Evolutionary conservation across 768 basidiomycete species (phyloP), one percentile per base, ranked within the genome.

Genomic region (Serendipita sp.): DNA sequence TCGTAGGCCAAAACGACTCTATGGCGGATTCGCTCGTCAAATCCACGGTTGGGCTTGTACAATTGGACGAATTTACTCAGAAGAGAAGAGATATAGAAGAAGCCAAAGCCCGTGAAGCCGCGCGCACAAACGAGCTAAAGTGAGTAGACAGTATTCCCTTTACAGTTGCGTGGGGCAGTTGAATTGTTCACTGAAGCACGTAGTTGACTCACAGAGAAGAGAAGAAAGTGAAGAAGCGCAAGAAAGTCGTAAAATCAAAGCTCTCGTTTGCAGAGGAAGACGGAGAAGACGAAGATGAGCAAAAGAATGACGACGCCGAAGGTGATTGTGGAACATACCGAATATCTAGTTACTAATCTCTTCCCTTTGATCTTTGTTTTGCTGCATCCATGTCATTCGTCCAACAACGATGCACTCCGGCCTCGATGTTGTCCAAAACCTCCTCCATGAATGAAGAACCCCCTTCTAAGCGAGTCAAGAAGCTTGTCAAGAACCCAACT

Each of bases 11-110:
- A 73, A 84, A 90, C 75, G 94, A 97, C 72, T 91, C 89, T 3
- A 85, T 96, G 80, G 95, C 97, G 73, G 95, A 97, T 66, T 81
- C 84, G 4, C 80, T 98, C 62, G 96, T 95, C 79, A 80, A 91
- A 67, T 86, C 80, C 58, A 98, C 95, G 1, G 84, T 98, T 48
- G 95, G 95, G 68, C 81, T 98, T 16, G 94, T 97, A 2, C 83
- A 79, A 65, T 79, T 97, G 4, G 90, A 95, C 68, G 95, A 96
- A 35, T 98, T 98, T 68, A 89, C 93, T 73, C 88, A 91, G 75
- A 83, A 80, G 70, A 77, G 90, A 66, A 89, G 89, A 71, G 90
- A 91, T 67, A 75, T 98, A 2, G 92, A 96, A 71, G 95, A 97
- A 74, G 86, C 87, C 28, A 91, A 91, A 72, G 86, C 90, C 36